Base-by-base conservation (phyloP, 1,139 yeast species). In the Geotrichum europaeum region DNA sequence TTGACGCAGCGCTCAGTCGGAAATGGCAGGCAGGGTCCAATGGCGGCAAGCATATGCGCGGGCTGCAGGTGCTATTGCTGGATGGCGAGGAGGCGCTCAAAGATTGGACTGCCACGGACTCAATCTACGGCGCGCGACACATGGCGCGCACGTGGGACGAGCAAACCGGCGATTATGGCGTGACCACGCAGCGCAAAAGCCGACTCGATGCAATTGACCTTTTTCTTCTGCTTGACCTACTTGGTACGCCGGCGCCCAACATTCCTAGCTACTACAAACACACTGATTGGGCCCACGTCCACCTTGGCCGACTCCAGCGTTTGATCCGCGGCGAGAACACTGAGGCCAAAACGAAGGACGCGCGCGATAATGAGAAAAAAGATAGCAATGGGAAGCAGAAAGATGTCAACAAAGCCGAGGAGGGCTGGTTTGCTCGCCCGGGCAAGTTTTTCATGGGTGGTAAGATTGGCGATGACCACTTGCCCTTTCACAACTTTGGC, bases 81-180 rank as follows among this genome's bases (percentile, higher is more conserved):
- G 86, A 83, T 65, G 86, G 87, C 3, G 86, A 83, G 66, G 86
- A 83, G 65, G 86, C 87, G 0, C 67, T 81, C 28, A 70, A 72
- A 3, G 69, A 73, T 15, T 83, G 87, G 87, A 69, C 79, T 0
- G 75, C 73, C 10, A 68, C 73, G 0, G 86, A 83, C 64, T 82
- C 85, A 0, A 73, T 81, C 2, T 83, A 83, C 65, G 87, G 86
- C 0, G 79, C 86, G 0, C 75, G 79, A 20, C 81, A 80, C 63
- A 67, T 82, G 50, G 85, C 84, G 0, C 64, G 68, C 1, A 63
- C 67, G 49, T 78, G 82, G 82, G 69, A 69, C 2, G 51, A 62
- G 72, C 24, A 56, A 58, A 1, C 59, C 65, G 9, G 47, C 22
- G 25, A 28, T 2, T 49, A 45, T 18, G 36, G 58, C 2, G 65